Evolutionary conservation across 805 yeast species (phyloP).

Genomic region (Saccharomycopsis schoenii): DNA sequence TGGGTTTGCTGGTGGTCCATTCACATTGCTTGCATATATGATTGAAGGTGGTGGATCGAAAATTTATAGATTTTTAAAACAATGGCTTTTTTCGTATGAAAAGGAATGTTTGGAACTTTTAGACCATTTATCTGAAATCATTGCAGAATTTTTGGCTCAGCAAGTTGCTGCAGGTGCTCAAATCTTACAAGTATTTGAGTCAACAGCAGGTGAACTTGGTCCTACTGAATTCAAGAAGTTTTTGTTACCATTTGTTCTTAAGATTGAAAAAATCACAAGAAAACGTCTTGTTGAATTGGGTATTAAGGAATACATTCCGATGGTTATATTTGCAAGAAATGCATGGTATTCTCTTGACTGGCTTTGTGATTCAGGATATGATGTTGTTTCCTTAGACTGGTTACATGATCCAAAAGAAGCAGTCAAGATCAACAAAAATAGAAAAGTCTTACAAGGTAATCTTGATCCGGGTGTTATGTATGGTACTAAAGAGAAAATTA

Average conservation of each 20-base stretch:
- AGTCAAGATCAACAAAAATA: constrained; percentile 56
- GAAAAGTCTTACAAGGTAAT: constrained; percentile 88
- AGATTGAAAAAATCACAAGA: constrained; percentile 64
- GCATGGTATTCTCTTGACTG: constrained; percentile 95
- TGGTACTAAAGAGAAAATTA: constrained; percentile 75
- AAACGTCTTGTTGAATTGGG: constrained; percentile 62
- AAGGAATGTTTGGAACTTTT: constrained; percentile 60
- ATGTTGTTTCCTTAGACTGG: constrained; percentile 93
- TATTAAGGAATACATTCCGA: constrained; percentile 60
- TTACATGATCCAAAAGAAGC: constrained; percentile 77
- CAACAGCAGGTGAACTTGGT: constrained; percentile 96
- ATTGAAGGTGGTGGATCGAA: constrained; percentile 95
- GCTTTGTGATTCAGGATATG: constrained; percentile 71
- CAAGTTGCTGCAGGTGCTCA: constrained; percentile 98
- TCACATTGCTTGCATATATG: constrained; percentile 96
- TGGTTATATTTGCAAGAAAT: constrained; percentile 89
- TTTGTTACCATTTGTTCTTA: constrained; percentile 77
- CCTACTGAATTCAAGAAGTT: constrained; percentile 83
- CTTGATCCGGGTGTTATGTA: constrained; percentile 92
- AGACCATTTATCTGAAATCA: constrained; percentile 74
- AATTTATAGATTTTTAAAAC: constrained; percentile 81
- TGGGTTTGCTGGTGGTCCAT: constrained; percentile 97
- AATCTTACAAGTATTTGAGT: constrained; percentile 92
- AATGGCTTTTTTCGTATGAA: constrained; percentile 82
- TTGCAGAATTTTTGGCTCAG: constrained; percentile 84